Conservation (phyloP, 2,329 filamentous ascomycete genomes). For the Beauveria brongniartii region DNA sequence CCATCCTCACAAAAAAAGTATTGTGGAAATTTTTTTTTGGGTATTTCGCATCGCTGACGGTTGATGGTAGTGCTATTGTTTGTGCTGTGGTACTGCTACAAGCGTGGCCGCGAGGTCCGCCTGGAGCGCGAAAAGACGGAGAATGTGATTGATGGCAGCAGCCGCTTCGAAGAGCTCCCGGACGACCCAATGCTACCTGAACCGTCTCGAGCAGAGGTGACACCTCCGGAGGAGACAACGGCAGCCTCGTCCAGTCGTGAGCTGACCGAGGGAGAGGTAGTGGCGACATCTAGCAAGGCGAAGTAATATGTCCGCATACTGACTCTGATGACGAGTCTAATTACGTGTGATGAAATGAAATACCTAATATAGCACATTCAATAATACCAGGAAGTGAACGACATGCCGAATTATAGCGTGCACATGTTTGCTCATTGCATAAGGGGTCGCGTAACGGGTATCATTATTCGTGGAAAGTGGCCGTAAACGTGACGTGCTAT, state of each 20-base stretch:
- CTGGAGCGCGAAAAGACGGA: conserved; percentile 51
- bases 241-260: neutral
- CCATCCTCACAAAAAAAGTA: neutral
- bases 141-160: conserved; percentile 27
- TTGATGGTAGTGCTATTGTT: conserved; percentile 65
- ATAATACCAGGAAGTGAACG: neutral
- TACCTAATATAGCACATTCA: neutral
- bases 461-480: neutral
- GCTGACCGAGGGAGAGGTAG: neutral
- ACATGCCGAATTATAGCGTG: neutral
- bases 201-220: conserved; percentile 14
- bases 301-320: neutral
- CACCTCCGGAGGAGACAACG: conserved; percentile 1
- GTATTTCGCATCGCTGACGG: neutral
- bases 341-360: conserved; percentile 5
- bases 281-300: neutral
- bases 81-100: conserved; percentile 97
- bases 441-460: neutral
- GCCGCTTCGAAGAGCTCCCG: conserved; percentile 41
- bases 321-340: neutral
- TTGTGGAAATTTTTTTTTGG: too few relatives aligned
- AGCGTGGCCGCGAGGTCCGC: conserved; percentile 79
- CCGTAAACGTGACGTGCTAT: neutral
- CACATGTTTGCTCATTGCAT: neutral
- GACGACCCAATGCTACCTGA: conserved; percentile 38